Evolutionary conservation across 192 early-diverging fungal genomes (phyloP).

Genomic region (Dissophora globulifera): DNA sequence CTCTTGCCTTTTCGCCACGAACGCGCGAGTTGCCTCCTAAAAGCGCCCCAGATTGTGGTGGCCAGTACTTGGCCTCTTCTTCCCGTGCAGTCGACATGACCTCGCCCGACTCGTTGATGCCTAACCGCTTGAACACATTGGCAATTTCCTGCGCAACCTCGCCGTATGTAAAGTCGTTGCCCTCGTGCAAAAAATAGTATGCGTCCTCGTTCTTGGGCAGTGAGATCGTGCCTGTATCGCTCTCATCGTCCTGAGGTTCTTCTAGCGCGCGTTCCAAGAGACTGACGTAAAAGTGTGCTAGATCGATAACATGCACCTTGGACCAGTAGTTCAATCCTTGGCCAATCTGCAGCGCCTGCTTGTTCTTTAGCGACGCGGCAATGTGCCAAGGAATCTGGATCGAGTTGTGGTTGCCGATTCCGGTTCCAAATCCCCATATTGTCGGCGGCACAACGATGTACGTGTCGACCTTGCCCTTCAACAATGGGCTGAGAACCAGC

Average conservation of each 20-base stretch:
- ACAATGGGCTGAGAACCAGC: conserved; percentile 8
- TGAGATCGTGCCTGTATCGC: background rate
- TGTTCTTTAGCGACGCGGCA: conserved; percentile 5
- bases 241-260: conserved; percentile 35
- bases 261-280: conserved; percentile 28
- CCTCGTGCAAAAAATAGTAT: conserved; percentile 37
- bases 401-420: conserved; percentile 33
- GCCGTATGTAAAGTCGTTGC: conserved; percentile 21
- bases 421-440: conserved; percentile 40
- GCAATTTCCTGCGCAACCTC: conserved; percentile 38
- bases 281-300: conserved; percentile 29
- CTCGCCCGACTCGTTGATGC: conserved; percentile 14
- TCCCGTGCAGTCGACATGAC: conserved; percentile 9
- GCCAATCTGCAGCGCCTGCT: conserved; percentile 29
- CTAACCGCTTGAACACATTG: conserved; percentile 9
- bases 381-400: conserved; percentile 31
- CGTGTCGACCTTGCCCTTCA: conserved; percentile 29
- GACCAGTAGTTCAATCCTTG: conserved; percentile 34
- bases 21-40: conserved; percentile 33
- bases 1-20: conserved; percentile 28
- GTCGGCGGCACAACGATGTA: conserved; percentile 43
- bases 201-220: conserved; percentile 48
- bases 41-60: background rate
- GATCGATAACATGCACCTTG: conserved; percentile 37
- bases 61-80: conserved; percentile 20